These are phyloP conservation scores for Zymoseptoria tritici DNA, from an alignment of 2,329 filamentous ascomycete genomes.

Conservation along the genomic window DNA sequence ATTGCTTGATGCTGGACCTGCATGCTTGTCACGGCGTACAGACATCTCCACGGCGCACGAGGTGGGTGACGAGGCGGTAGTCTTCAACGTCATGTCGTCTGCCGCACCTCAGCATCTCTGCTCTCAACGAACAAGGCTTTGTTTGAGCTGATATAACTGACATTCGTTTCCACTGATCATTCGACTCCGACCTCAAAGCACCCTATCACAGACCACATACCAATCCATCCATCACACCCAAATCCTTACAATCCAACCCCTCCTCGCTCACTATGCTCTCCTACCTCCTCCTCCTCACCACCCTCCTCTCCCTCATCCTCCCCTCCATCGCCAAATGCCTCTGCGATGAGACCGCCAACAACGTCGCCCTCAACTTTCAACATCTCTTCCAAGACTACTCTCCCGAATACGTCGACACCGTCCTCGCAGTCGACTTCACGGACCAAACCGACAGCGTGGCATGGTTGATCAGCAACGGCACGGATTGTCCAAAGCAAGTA, in stretches of 20 bases:
- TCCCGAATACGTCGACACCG: slow-evolving; percentile 14
- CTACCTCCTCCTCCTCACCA: neutral
- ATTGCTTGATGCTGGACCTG: neutral
- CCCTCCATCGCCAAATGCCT: slow-evolving; percentile 11
- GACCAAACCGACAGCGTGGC: slow-evolving; percentile 24
- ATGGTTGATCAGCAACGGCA: slow-evolving; percentile 23
- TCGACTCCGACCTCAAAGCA: too few species aligned
- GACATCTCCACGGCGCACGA: neutral
- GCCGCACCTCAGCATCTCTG: neutral
- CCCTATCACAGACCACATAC: neutral
- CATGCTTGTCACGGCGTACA: neutral
- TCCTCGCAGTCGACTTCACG: slow-evolving; percentile 14
- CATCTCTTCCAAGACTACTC: slow-evolving; percentile 20
- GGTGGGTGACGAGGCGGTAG: neutral
- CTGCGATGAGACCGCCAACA: slow-evolving; percentile 8
- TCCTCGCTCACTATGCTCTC: neutral
- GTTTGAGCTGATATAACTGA: neutral
- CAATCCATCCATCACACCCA: neutral
- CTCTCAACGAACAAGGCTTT: neutral
- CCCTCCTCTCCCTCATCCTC: neutral
- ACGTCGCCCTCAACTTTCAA: slow-evolving; percentile 21
- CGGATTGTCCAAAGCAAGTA: slow-evolving; percentile 8
- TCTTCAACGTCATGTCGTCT: neutral
- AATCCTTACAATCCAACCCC: neutral
- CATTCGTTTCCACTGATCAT: neutral